Evolutionary conservation across 805 yeast genomes (phyloP).

Genomic region (Starmerella stigmatis): DNA sequence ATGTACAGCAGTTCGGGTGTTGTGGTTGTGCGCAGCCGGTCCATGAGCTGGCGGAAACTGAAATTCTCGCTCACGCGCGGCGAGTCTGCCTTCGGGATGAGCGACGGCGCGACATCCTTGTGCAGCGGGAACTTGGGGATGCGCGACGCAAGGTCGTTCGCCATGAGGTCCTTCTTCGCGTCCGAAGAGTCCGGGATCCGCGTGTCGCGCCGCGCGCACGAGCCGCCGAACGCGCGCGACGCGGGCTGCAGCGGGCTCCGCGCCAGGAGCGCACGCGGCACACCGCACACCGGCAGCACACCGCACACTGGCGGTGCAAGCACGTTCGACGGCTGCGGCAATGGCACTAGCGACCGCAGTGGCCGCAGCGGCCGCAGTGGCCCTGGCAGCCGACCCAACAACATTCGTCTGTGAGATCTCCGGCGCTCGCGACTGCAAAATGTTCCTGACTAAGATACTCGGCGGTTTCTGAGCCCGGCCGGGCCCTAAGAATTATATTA

Average conservation of each 20-base stretch:
- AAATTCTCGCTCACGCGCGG: conserved; percentile 54
- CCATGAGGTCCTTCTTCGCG: conserved; percentile 21
- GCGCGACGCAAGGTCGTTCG: conserved; percentile 45
- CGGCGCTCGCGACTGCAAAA: not conserved
- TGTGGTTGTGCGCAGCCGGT: conserved; percentile 42
- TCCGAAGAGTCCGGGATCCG: conserved; percentile 20
- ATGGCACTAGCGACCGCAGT: no score
- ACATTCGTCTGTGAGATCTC: not conserved
- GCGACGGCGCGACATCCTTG: conserved; percentile 53
- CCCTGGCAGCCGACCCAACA: not conserved
- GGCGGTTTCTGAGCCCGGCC: no score
- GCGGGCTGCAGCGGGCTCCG: not conserved
- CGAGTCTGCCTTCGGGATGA: conserved; percentile 65
- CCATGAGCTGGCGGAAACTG: conserved; percentile 52
- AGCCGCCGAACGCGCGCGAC: not conserved
- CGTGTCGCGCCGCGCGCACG: conserved; percentile 7
- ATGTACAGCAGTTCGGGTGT: conserved; percentile 70
- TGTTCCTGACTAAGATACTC: not conserved
- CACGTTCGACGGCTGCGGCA: not conserved
- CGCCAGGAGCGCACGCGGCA: no score
- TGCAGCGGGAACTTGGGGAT: conserved; percentile 58
- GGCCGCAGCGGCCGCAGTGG: not conserved
- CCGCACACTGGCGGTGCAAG: not conserved
- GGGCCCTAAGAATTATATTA: no score
- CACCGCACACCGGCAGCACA: no score